Evolutionary conservation across 148 eudicot genomes (phyloP).

Genomic region (Vaccinium darrowii): DNA sequence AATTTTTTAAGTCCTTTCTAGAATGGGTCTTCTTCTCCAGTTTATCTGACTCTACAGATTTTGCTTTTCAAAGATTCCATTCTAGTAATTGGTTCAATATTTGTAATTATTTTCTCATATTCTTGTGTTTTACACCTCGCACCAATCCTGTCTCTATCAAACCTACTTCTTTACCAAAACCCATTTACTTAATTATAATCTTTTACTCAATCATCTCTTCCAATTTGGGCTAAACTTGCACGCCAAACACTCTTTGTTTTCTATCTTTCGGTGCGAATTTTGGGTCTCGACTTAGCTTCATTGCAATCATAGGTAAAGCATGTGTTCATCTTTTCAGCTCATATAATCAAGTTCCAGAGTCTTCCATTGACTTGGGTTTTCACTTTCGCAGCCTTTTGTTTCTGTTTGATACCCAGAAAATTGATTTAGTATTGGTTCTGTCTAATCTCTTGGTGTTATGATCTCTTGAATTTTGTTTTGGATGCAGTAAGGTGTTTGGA

Average conservation of each 20-base stretch:
- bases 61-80: not conserved
- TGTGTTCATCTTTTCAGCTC: not conserved
- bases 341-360: not conserved
- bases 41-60: not conserved
- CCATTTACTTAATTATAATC: conserved; percentile 9
- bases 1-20: not conserved
- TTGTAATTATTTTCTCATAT: not conserved
- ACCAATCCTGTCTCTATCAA: conserved; percentile 16
- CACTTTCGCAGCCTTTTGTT: not conserved
- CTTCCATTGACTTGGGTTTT: not conserved
- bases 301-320: not conserved
- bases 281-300: not conserved
- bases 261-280: not conserved
- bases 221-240: conserved; percentile 13
- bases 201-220: not conserved
- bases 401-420: not conserved
- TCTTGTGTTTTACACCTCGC: conserved; percentile 14
- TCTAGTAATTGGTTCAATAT: not conserved
- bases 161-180: conserved; percentile 5
- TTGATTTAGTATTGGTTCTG: not conserved
- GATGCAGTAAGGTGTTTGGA: conserved; percentile 9
- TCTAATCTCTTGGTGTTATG: not conserved
- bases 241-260: conserved; percentile 6
- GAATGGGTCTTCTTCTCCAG: not conserved
- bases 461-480: not conserved